Evolutionary conservation across 2,329 filamentous ascomycete genomes (phyloP), one percentile per base, ranked within the genome.

Genomic region (Colletotrichum tabaci): DNA sequence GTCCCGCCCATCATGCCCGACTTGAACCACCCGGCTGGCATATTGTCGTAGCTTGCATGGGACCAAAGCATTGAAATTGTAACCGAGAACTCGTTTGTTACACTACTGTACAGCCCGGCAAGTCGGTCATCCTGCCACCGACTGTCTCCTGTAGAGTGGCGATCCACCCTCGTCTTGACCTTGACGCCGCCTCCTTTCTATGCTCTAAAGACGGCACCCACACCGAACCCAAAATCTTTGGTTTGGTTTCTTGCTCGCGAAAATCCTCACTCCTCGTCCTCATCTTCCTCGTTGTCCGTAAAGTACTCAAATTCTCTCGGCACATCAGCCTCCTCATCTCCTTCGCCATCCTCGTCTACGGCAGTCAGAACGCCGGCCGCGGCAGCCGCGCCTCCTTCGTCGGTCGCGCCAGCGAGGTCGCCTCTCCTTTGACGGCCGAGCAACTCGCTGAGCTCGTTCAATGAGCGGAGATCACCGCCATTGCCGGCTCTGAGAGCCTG

Each of bases 291-390:
- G 2, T 86, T 88, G 65, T 94, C 93, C 6, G 91, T 91, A 76
- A 92, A 91, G 80, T 96, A 95, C 72, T 96, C 93, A 82, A 96
- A 96, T 62, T 94, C 91, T 13, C 84, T 83, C 6, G 94, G 94
- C 8, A 90, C 80, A 47, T 87, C 84, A 2, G 94, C 94, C 79
- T 96, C 94, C 76, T 93, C 91, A 15, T 89, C 91, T 44, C 87
- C 91, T 73, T 94, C 92, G 12, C 87, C 90, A 77, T 96, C 93
- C 81, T 98, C 96, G 77, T 98, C 95, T 4, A 97, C 90, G 7
- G 95, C 92, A 4, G 93, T 98, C 76, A 98, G 84, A 2, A 97
- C 94, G 67, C 92, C 93, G 0, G 93, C 94, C 0, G 93, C 93
- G 0, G 92, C 92, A 0, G 91, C 91, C 21, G 93, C 91, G 62